Evolutionary conservation across 2,329 filamentous ascomycete species (phyloP).

Genomic region (Stachybotrys echinatus): DNA sequence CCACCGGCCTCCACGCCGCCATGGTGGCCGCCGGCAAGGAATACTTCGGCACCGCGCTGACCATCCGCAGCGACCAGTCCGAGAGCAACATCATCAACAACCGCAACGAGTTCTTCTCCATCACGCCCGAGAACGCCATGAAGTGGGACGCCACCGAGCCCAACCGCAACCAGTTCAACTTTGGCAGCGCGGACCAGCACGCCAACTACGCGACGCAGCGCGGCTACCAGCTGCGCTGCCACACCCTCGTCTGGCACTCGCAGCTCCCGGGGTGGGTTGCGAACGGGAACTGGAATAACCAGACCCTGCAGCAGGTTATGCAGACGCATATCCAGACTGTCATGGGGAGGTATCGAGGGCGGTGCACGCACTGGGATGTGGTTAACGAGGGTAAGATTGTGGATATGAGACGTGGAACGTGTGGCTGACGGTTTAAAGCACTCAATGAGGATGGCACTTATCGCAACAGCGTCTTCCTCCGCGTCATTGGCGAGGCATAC

Average conservation of each 20-base stretch:
- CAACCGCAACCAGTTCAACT: constrained; percentile 47
- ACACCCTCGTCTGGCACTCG: constrained; percentile 45
- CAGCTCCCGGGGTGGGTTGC: constrained; percentile 14
- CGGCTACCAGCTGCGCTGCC: constrained; percentile 51
- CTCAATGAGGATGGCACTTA: constrained; percentile 45
- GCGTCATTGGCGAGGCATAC: constrained; percentile 42
- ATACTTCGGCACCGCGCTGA: constrained; percentile 55
- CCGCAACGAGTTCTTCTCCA: constrained; percentile 48
- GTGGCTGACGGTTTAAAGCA: constrained; percentile 9
- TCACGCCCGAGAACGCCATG: constrained; percentile 45
- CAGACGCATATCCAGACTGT: constrained; percentile 46
- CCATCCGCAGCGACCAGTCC: constrained; percentile 43
- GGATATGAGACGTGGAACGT: no score
- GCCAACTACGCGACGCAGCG: constrained; percentile 34
- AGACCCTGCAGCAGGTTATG: constrained; percentile 44
- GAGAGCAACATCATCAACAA: constrained; percentile 44
- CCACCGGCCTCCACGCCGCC: constrained; percentile 13
- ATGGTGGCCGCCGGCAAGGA: constrained; percentile 19
- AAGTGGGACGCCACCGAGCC: constrained; percentile 56
- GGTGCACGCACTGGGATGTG: constrained; percentile 48
- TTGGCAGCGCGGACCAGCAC: constrained; percentile 42
- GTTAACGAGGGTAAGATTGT: constrained; percentile 43
- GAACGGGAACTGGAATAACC: constrained; percentile 37
- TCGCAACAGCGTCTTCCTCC: constrained; percentile 38
- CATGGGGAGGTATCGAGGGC: constrained; percentile 36